Evolutionary conservation across 371 early-diverging fungal species (phyloP).

Genomic region (Mortierella sp.): DNA sequence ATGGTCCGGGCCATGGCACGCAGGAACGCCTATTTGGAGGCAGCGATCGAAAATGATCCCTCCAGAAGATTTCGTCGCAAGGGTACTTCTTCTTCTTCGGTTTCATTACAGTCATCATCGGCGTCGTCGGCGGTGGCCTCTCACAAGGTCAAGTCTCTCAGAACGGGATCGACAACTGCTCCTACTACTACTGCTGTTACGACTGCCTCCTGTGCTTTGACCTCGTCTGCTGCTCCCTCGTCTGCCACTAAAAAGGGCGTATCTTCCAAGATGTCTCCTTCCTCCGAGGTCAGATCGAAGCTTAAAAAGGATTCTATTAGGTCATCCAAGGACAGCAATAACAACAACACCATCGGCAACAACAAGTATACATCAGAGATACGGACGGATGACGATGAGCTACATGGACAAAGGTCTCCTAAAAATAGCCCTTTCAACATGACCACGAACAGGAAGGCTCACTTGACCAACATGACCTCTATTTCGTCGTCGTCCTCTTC

Average conservation of each 20-base stretch:
- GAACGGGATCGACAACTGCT: not conserved
- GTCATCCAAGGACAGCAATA: constrained; percentile 10
- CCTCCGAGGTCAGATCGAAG: not conserved
- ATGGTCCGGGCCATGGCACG: constrained; percentile 53
- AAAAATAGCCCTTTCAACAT: constrained; percentile 49
- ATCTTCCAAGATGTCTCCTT: not conserved
- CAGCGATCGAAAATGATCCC: constrained; percentile 55
- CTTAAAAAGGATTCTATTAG: not conserved
- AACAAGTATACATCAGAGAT: not conserved
- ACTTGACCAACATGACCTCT: constrained; percentile 49
- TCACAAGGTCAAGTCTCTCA: not conserved
- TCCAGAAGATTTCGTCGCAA: constrained; percentile 45
- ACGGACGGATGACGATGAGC: not conserved
- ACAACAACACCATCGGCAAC: constrained; percentile 8
- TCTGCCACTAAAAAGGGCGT: not conserved
- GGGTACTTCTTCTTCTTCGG: not conserved
- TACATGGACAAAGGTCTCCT: constrained; percentile 22
- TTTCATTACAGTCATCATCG: not conserved
- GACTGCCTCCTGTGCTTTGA: not conserved
- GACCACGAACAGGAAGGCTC: constrained; percentile 30
- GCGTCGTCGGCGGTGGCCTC: not conserved
- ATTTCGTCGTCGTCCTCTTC: not conserved
- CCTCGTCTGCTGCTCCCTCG: not conserved
- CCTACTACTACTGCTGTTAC: not conserved
- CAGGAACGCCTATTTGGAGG: constrained; percentile 46